Conservation (phyloP, 1,284 basidiomycete genomes). For the Moesziomyces aphidis region DNA sequence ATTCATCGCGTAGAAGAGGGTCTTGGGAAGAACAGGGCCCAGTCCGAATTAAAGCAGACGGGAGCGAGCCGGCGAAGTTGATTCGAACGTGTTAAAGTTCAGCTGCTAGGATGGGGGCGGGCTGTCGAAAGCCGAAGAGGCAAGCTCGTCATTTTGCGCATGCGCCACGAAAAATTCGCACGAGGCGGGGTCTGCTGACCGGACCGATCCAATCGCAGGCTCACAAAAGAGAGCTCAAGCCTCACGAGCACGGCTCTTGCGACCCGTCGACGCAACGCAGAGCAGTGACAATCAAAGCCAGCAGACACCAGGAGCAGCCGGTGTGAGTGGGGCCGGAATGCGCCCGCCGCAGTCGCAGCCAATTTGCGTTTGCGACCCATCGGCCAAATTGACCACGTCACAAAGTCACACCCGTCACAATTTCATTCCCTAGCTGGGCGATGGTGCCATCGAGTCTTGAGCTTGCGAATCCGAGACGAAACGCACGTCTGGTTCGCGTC, state of each 20-base stretch:
- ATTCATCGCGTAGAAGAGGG: background rate
- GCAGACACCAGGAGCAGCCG: background rate
- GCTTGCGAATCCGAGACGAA: conserved; percentile 20
- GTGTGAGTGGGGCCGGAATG: background rate
- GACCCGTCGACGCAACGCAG: too few species aligned
- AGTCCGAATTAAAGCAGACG: too few species aligned
- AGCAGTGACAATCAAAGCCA: background rate
- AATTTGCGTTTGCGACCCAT: background rate
- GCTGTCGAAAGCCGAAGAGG: background rate
- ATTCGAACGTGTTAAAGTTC: too few species aligned
- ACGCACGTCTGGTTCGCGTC: background rate
- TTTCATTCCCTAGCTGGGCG: conserved; percentile 1
- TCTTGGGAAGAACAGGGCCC: too few species aligned
- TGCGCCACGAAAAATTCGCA: too few species aligned
- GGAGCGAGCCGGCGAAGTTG: too few species aligned
- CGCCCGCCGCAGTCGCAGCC: too few species aligned
- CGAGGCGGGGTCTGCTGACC: conserved; percentile 2
- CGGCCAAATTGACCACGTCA: background rate
- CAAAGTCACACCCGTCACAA: too few species aligned
- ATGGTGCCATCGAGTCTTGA: conserved; percentile 14
- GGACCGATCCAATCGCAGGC: background rate
- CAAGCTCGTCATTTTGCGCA: conserved; percentile 5
- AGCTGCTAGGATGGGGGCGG: too few species aligned
- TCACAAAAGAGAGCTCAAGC: too few species aligned
- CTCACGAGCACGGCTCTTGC: too few species aligned